phyloP scores from a whole-genome alignment of 805 yeast species.

The Kodamaea fukazawae region DNA sequence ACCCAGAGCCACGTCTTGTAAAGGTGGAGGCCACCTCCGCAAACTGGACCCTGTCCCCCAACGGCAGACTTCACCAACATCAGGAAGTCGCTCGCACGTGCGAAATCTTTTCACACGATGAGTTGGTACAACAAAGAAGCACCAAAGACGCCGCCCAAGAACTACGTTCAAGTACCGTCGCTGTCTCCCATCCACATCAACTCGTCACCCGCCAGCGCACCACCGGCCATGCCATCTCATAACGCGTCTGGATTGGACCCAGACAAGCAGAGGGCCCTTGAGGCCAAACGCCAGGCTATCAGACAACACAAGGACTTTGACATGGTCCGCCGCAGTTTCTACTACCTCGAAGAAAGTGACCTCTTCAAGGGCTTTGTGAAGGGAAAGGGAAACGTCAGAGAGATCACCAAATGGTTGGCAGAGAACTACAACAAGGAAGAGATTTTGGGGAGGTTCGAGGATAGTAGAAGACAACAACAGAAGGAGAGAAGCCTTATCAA shows the following conservation, averaged over 20 bases:
- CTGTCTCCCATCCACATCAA: constrained; percentile 37
- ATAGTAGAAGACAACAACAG: constrained; percentile 14
- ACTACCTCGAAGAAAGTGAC: constrained; percentile 40
- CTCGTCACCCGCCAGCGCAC: constrained; percentile 23
- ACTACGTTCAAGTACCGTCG: constrained; percentile 39
- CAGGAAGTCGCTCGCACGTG: too few relatives aligned
- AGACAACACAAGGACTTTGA: constrained; percentile 40
- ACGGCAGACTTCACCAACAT: too few relatives aligned
- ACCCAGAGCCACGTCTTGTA: too few relatives aligned
- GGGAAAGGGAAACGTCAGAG: constrained; percentile 42
- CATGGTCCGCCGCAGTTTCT: constrained; percentile 33
- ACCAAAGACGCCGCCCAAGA: constrained; percentile 19
- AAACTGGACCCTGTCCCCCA: too few relatives aligned
- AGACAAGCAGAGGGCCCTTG: constrained; percentile 22
- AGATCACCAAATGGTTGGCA: constrained; percentile 36
- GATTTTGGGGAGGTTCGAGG: constrained; percentile 19
- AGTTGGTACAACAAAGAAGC: constrained; percentile 24
- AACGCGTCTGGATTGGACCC: constrained; percentile 7
- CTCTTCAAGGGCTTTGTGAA: constrained; percentile 41
- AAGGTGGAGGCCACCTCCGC: too few relatives aligned
- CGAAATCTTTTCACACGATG: constrained; percentile 12
- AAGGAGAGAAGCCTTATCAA: constrained; percentile 13
- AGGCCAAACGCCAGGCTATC: constrained; percentile 34
- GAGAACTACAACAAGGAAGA: constrained; percentile 31
- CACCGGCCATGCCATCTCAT: constrained; percentile 6